Percentiles rank a stretch among this genome's conserved stretches.
These are phyloP conservation scores for Teratosphaeria viscida DNA, from an alignment of 2,329 filamentous ascomycete species.

Conservation along the genomic window DNA sequence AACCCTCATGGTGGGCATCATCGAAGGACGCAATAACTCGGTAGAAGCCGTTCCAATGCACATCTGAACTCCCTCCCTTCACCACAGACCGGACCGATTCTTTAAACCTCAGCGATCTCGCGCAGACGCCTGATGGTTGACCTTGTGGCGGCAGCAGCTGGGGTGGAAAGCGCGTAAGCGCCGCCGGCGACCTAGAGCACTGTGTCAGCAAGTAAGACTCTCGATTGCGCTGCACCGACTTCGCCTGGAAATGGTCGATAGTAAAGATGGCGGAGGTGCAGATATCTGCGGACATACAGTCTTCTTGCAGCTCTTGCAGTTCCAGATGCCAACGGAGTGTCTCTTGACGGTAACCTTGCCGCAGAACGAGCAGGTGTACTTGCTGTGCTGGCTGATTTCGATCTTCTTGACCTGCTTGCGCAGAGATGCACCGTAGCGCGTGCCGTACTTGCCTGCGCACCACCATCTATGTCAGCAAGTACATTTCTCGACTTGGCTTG, in stretches of 20 bases:
- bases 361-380: constrained; percentile 94
- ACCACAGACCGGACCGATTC: background rate
- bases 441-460: constrained; percentile 63
- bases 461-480: background rate
- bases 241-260: background rate
- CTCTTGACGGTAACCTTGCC: constrained; percentile 74
- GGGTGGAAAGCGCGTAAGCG: constrained; percentile 89
- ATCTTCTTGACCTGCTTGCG: constrained; percentile 99
- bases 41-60: constrained; percentile 17
- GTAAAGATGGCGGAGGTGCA: background rate
- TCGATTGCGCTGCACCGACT: background rate
- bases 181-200: constrained; percentile 57
- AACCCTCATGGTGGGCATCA: background rate
- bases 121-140: constrained; percentile 94
- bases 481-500: background rate
- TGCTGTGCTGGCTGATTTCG: constrained; percentile 90
- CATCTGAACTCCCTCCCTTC: constrained; percentile 1
- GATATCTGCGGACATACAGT: constrained; percentile 36
- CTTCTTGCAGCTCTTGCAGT: constrained; percentile 94
- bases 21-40: constrained; percentile 8
- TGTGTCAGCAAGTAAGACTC: background rate
- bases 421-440: constrained; percentile 97
- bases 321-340: constrained; percentile 88
- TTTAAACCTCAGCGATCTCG: constrained; percentile 88
- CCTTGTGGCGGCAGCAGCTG: constrained; percentile 85